phyloP scores from a whole-genome alignment of 371 early-diverging fungal species.

The Mortierella sp. region DNA sequence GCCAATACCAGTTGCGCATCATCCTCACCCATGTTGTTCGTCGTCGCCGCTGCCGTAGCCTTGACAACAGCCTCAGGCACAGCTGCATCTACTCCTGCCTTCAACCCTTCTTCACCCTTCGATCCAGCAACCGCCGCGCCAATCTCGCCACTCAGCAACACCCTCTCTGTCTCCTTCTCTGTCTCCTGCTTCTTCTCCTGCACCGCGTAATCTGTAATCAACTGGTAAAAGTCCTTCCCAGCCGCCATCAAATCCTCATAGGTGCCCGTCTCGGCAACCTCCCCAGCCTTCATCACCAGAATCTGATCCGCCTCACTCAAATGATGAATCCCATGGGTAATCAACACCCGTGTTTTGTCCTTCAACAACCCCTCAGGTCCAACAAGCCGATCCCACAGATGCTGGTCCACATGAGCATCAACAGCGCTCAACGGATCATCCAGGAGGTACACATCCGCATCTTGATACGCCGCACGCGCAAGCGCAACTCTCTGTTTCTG shows the following conservation, averaged over 20 bases:
- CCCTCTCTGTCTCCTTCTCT: background rate
- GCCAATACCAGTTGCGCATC: background rate
- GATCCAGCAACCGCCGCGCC: background rate
- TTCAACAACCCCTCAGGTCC: slow-evolving; percentile 83
- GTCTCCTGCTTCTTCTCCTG: background rate
- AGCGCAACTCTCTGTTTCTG: slow-evolving; percentile 65
- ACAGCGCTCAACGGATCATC: slow-evolving; percentile 92
- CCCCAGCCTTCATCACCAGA: slow-evolving; percentile 78
- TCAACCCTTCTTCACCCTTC: slow-evolving; percentile 23
- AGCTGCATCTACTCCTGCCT: background rate
- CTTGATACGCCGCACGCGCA: slow-evolving; percentile 80
- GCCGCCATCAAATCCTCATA: slow-evolving; percentile 75
- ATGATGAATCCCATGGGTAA: slow-evolving; percentile 91
- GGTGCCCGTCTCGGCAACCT: slow-evolving; percentile 76
- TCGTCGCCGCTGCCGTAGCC: background rate
- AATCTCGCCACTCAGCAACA: background rate
- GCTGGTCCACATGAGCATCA: slow-evolving; percentile 91
- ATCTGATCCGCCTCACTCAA: slow-evolving; percentile 76
- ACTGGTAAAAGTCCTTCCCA: slow-evolving; percentile 64
- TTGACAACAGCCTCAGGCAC: background rate
- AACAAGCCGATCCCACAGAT: slow-evolving; percentile 83
- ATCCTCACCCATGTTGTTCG: background rate
- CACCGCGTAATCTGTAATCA: slow-evolving; percentile 58
- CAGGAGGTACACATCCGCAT: slow-evolving; percentile 85
- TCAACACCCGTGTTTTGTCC: slow-evolving; percentile 84